Evolutionary conservation across 306 rosid genomes (phyloP).

Genomic region (Fragaria nilgerrensis): DNA sequence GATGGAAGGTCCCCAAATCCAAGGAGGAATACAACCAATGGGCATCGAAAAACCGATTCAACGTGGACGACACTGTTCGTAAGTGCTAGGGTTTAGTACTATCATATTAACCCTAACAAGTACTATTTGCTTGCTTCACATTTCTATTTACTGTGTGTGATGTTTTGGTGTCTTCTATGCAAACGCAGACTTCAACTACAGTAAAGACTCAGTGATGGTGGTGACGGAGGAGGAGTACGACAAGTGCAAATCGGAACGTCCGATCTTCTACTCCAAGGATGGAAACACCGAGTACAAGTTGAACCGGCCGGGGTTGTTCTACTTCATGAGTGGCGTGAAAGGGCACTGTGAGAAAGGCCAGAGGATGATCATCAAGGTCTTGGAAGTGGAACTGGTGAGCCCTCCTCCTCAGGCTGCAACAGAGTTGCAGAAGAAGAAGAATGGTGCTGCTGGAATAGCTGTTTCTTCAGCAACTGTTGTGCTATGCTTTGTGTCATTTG

Average conservation of each 20-base stretch:
- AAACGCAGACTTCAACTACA: conserved; percentile 52
- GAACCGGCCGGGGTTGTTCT: conserved; percentile 63
- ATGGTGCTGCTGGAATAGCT: conserved; percentile 29
- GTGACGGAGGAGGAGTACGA: conserved; percentile 71
- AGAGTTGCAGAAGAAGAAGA: background rate
- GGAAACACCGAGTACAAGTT: conserved; percentile 46
- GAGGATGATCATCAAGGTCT: conserved; percentile 67
- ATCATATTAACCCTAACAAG: background rate
- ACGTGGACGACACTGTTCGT: conserved; percentile 60
- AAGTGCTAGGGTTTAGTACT: conserved; percentile 30
- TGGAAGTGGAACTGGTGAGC: conserved; percentile 31
- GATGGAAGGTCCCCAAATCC: conserved; percentile 64
- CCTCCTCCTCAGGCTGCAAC: conserved; percentile 41
- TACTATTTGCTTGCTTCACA: background rate
- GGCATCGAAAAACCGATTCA: conserved; percentile 77
- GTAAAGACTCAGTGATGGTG: conserved; percentile 67
- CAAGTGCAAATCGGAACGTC: conserved; percentile 54
- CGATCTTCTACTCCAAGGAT: conserved; percentile 62
- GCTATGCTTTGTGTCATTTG: conserved; percentile 12
- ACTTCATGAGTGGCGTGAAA: conserved; percentile 75
- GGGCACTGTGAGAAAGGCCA: conserved; percentile 78
- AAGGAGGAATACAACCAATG: conserved; percentile 54
- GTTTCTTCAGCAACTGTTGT: conserved; percentile 11
- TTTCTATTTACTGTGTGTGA: background rate
- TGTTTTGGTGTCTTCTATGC: background rate